phyloP scores from a whole-genome alignment of 768 basidiomycete species.

The Termitomyces sp. region DNA sequence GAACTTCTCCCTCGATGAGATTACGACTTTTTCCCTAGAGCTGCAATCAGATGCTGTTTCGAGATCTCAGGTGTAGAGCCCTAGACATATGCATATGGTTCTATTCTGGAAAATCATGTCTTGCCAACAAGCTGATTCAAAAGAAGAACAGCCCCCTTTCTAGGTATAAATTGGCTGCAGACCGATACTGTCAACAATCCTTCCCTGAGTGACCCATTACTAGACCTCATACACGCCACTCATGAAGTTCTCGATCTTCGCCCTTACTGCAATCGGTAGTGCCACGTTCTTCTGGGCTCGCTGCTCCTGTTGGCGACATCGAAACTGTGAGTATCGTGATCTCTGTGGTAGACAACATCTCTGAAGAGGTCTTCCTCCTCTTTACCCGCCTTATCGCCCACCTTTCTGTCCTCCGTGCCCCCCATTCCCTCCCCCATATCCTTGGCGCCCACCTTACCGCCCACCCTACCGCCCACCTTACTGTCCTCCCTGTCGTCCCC shows the following conservation, averaged over 20 bases:
- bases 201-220: too few species aligned
- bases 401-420: background rate
- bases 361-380: background rate
- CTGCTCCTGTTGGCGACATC: background rate
- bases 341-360: background rate
- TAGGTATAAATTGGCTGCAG: background rate
- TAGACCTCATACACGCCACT: too few species aligned
- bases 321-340: background rate
- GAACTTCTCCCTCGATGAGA: background rate
- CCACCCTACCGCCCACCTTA: background rate
- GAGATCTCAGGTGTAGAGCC: too few species aligned
- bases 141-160: conserved; percentile 2
- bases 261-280: conserved; percentile 2
- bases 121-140: background rate
- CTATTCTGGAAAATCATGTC: background rate
- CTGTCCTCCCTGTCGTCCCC: background rate
- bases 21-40: background rate
- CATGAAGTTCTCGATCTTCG: conserved; percentile 4
- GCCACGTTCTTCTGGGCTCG: conserved; percentile 1
- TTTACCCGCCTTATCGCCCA: background rate
- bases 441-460: background rate
- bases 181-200: background rate
- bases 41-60: background rate
- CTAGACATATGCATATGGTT: background rate
- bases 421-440: too few species aligned